Percentiles rank a stretch among this genome's conserved stretches.
phyloP scores from a whole-genome alignment of 2,329 filamentous ascomycete genomes.

The Trichoderma sp. region DNA sequence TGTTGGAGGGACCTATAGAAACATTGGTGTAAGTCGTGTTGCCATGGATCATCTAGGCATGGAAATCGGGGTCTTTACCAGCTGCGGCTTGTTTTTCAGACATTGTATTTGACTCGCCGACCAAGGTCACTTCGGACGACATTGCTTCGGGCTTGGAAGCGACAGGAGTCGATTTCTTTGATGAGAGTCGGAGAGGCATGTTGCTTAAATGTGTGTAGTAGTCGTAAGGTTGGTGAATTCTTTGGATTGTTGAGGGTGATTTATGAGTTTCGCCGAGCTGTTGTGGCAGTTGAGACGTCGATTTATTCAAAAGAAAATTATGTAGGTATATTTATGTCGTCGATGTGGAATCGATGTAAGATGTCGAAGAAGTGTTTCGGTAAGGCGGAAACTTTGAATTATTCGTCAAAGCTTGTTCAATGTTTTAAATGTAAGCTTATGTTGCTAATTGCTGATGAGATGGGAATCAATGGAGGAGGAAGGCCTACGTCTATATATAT shows the following conservation, averaged over 20 bases:
- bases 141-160: conserved; percentile 7
- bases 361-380: neutral
- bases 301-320: neutral
- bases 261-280: neutral
- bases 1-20: neutral
- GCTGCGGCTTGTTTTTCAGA: neutral
- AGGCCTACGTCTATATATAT: neutral
- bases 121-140: conserved; percentile 13
- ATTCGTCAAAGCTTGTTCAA: neutral
- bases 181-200: conserved; percentile 1
- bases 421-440: neutral
- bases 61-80: neutral
- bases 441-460: neutral
- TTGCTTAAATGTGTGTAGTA: neutral
- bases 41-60: neutral
- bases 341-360: neutral
- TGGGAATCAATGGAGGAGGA: neutral
- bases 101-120: neutral
- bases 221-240: neutral
- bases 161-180: neutral
- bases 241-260: neutral
- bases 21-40: neutral
- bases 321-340: neutral
- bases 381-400: no score
- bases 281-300: neutral